These are phyloP conservation scores for Epichloe brachyelytri DNA, from an alignment of 2,329 filamentous ascomycete genomes.

Conservation along the genomic window DNA sequence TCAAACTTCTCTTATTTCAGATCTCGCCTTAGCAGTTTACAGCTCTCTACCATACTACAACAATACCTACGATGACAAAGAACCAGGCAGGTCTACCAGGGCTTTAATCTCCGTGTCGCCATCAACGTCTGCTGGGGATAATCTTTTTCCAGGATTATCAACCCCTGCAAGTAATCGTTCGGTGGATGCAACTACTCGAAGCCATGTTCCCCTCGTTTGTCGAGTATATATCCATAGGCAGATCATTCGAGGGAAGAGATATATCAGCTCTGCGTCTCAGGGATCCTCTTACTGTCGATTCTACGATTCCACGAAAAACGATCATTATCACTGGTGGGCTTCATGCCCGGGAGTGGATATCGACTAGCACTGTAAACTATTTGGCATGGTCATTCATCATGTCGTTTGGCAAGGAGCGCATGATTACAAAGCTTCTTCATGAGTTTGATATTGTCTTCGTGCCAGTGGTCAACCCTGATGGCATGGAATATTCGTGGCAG, in stretches of 20 bases:
- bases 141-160: constrained; percentile 90
- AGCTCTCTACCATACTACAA: constrained; percentile 27
- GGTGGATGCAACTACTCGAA: constrained; percentile 82
- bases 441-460: constrained; percentile 81
- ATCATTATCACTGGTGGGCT: constrained; percentile 72
- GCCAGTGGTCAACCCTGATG: constrained; percentile 84
- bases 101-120: constrained; percentile 14
- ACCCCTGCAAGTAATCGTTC: constrained; percentile 65
- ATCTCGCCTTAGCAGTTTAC: constrained; percentile 65
- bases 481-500: constrained; percentile 89
- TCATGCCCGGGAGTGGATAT: constrained; percentile 97
- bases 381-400: constrained; percentile 81
- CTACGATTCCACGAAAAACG: constrained; percentile 49
- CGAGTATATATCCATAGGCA: constrained; percentile 61
- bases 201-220: constrained; percentile 83
- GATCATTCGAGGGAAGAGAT: constrained; percentile 75
- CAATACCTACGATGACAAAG: not conserved
- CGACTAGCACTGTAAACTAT: constrained; percentile 81
- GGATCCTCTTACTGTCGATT: constrained; percentile 30
- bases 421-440: constrained; percentile 66
- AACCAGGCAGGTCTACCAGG: too few species aligned
- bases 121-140: constrained; percentile 34
- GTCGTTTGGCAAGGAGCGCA: constrained; percentile 58
- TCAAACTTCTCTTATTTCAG: constrained; percentile 64
- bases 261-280: constrained; percentile 75